A percentile compares a stretch with the other conserved stretches of the same genome.
These are phyloP conservation scores for Epichloe glyceriae DNA, from an alignment of 2,329 filamentous ascomycete genomes.

Conservation along the genomic window DNA sequence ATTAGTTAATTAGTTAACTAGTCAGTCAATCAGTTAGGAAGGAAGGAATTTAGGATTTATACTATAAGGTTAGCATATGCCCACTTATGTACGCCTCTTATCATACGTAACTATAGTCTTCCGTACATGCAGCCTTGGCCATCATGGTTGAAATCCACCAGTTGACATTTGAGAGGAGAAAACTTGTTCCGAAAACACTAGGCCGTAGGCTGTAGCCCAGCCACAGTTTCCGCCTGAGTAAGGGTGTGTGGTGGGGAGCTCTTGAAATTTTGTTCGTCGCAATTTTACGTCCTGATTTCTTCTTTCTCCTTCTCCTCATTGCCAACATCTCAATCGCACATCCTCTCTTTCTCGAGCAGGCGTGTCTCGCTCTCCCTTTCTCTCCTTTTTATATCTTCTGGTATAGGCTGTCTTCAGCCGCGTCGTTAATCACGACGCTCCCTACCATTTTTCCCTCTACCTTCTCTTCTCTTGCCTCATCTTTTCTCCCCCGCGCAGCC, in stretches of 20 bases:
- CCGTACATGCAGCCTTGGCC: too few species aligned
- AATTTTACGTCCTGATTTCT: slow-evolving; percentile 11
- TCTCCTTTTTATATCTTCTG: slow-evolving; percentile 7
- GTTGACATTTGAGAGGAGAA: slow-evolving; percentile 3
- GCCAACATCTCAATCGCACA: background rate
- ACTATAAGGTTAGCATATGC: too few species aligned
- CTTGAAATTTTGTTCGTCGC: slow-evolving; percentile 19
- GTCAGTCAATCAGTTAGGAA: too few species aligned
- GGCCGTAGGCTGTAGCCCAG: background rate
- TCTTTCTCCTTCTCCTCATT: slow-evolving; percentile 9
- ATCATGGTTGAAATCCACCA: too few species aligned
- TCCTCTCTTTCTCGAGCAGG: slow-evolving; percentile 13
- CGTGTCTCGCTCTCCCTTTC: slow-evolving; percentile 6
- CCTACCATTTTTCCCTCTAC: slow-evolving; percentile 21
- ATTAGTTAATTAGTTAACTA: too few species aligned
- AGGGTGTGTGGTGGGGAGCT: slow-evolving; percentile 9
- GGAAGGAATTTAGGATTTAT: too few species aligned
- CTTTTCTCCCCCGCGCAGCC: slow-evolving; percentile 46
- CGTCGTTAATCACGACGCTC: slow-evolving; percentile 30
- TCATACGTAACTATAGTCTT: too few species aligned
- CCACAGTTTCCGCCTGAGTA: background rate
- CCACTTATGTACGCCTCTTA: too few species aligned
- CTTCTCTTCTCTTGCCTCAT: slow-evolving; percentile 41
- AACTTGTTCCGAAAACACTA: slow-evolving; percentile 1
- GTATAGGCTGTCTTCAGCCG: slow-evolving; percentile 30